Base-by-base conservation (phyloP, 768 basidiomycete species). In the Leccinellum luteum region DNA sequence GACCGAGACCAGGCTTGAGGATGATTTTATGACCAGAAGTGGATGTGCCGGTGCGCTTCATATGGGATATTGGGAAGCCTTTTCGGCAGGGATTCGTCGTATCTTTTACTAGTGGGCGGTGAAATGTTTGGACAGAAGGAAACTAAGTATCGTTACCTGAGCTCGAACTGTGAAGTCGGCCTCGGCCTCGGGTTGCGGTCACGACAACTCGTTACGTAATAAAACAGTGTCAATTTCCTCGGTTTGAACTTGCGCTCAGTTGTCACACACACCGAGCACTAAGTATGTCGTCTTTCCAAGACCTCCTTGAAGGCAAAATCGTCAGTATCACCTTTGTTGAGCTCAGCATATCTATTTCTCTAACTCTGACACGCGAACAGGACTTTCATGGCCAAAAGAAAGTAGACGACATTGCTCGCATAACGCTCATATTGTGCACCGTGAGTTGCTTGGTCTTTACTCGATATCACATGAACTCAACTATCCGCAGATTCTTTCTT, bases 1-100 rank as follows among this genome's bases (percentile, higher is more conserved):
- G 71, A 17, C 67, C 68, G 12, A 70, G 59, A 31, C 73, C 75
- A 2, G 76, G 76, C 49, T 74, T 78, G 57, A 76, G 75, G 10
- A 76, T 78, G 44, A 78, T 78, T 68, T 75, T 78, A 25, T 64
- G 72, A 14, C 54, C 60, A 17, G 64, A 58, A 4, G 64, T 67
- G 34, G 65, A 67, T 12, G 59, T 57, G 38, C 60, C 52, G 23
- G 21, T 10, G 32, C 69, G 69, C 30, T 65, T 71, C 69, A 71
- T 69, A 2, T 48, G 51, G 48, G 47, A 27, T 43, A 2, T 43
- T 14, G 17, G 9, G n/a, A 10, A 6, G 30, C 21, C 14, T 32
- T 32, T 19, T 30, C 34, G 6, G 48, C 6, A 21, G 15, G 28
- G 23, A 32, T 19, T 57, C n/a, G 14, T 25, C 5, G 48, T 61